These are phyloP conservation scores for Osmozyma mogii DNA, from an alignment of 805 yeast genomes.

Conservation along the genomic window DNA sequence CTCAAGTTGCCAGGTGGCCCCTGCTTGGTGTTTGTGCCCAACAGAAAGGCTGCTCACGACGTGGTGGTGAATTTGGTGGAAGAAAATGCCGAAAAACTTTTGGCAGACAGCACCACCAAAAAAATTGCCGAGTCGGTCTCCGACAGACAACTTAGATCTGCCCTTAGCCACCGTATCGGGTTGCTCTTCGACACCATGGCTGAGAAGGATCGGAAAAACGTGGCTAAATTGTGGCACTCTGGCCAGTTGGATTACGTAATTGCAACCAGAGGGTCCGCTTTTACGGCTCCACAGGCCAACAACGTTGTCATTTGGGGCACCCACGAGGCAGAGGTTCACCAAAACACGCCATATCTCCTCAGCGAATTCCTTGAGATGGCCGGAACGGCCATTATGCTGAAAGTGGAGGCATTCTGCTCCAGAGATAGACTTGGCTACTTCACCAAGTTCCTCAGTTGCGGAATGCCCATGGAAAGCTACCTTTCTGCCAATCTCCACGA, in stretches of 20 bases:
- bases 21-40: conserved; percentile 50
- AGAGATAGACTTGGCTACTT: too few species aligned
- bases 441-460: conserved; percentile 59
- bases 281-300: conserved; percentile 43
- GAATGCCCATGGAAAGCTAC: conserved; percentile 81
- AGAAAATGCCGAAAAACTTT: conserved; percentile 1
- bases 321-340: conserved; percentile 42
- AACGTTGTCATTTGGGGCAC: conserved; percentile 65
- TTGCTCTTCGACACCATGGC: conserved; percentile 52
- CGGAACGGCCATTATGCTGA: conserved; percentile 47
- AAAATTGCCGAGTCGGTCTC: not conserved
- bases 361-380: conserved; percentile 61
- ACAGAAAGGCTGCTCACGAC: conserved; percentile 25
- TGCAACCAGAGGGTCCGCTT: conserved; percentile 51
- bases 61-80: conserved; percentile 4
- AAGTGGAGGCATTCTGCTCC: too few species aligned
- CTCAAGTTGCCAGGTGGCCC: not conserved
- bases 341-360: conserved; percentile 40
- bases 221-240: conserved; percentile 50
- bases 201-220: conserved; percentile 42
- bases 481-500: conserved; percentile 55
- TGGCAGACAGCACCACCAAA: too few species aligned
- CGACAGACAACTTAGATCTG: conserved; percentile 5
- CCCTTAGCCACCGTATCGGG: conserved; percentile 53
- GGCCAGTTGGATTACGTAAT: conserved; percentile 48